A percentile compares a stretch with the other conserved stretches of the same genome.
These are phyloP conservation scores for Geotrichum phurueaensis DNA, from an alignment of 1,139 yeast genomes.

Conservation along the genomic window DNA sequence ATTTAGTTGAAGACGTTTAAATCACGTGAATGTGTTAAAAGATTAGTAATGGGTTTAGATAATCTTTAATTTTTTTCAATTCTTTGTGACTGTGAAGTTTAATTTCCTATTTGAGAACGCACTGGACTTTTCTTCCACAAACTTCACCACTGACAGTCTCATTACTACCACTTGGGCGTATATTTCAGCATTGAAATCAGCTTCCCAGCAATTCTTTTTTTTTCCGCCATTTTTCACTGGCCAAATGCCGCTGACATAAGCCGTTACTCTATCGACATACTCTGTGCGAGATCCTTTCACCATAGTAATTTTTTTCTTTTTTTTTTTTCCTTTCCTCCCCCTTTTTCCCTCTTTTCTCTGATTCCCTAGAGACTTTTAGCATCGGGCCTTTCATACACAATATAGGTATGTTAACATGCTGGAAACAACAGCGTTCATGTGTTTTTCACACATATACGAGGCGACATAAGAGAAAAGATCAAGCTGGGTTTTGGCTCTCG, in stretches of 20 bases:
- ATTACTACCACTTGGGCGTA: background rate
- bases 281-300: background rate
- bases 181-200: background rate
- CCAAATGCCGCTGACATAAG: background rate
- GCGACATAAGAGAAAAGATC: background rate
- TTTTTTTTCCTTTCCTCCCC: background rate
- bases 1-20: too few relatives aligned
- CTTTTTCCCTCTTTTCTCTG: background rate
- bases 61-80: too few relatives aligned
- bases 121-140: too few relatives aligned
- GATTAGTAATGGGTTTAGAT: too few relatives aligned
- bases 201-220: background rate
- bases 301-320: background rate
- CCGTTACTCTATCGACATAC: background rate
- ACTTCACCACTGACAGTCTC: background rate
- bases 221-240: background rate
- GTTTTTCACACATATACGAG: background rate
- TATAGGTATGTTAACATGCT: constrained; percentile 5
- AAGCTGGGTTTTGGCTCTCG: background rate
- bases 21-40: too few relatives aligned
- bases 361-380: constrained; percentile 10
- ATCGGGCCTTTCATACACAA: constrained; percentile 9
- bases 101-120: background rate
- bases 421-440: background rate
- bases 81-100: too few relatives aligned